phyloP scores from a whole-genome alignment of 306 rosid species.

The Hylodesmum podocarpum region DNA sequence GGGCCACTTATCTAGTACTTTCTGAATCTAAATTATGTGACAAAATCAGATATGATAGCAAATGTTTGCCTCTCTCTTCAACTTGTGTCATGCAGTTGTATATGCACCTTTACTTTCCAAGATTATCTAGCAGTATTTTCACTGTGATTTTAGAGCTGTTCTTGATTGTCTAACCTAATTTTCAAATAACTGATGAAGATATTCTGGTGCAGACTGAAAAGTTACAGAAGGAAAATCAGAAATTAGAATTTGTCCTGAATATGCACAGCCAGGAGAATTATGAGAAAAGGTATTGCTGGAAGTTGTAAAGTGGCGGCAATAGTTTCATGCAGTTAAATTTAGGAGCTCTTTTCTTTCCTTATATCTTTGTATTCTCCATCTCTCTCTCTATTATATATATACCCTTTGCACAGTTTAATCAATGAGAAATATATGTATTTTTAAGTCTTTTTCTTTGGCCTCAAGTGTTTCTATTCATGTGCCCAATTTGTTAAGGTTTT shows the following conservation, averaged over 20 bases:
- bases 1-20: background rate
- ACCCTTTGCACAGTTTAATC: background rate
- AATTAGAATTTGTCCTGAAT: conserved; percentile 67
- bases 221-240: conserved; percentile 68
- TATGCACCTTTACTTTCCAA: background rate
- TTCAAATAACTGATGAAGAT: conserved; percentile 29
- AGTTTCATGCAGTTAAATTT: background rate
- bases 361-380: background rate
- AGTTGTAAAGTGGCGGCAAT: conserved; percentile 5
- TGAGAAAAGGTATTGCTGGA: conserved; percentile 63
- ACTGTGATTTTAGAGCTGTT: conserved; percentile 13
- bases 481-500: conserved; percentile 23
- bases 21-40: conserved; percentile 4
- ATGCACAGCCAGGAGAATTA: conserved; percentile 71
- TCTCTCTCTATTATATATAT: background rate
- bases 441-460: background rate
- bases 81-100: background rate
- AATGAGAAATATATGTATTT: background rate
- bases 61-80: background rate
- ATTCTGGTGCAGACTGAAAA: conserved; percentile 63
- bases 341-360: too few species aligned
- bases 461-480: background rate
- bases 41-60: background rate
- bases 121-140: background rate
- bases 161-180: conserved; percentile 11